These are phyloP conservation scores for Eutrema heterophyllum DNA, from an alignment of 345 rosid genomes.

Conservation along the genomic window DNA sequence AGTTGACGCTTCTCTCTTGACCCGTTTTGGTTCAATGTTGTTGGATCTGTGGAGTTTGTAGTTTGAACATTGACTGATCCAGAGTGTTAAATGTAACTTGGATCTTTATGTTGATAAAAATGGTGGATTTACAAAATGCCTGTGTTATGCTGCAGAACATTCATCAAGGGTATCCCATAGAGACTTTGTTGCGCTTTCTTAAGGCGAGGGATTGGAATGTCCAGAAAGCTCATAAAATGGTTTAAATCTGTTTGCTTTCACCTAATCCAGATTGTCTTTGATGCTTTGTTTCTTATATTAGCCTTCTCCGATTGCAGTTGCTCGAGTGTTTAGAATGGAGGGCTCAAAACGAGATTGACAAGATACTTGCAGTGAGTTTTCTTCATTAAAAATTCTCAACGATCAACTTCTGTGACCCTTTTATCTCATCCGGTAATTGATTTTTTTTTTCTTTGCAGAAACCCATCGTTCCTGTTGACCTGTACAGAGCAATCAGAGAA, in stretches of 20 bases:
- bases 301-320: slow-evolving; percentile 51
- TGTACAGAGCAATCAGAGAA: slow-evolving; percentile 81
- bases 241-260: slow-evolving; percentile 18
- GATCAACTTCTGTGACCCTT: background rate
- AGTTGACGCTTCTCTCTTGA: too few relatives aligned
- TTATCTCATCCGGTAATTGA: background rate
- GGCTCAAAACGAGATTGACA: slow-evolving; percentile 71
- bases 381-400: too few relatives aligned
- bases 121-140: background rate
- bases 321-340: slow-evolving; percentile 82
- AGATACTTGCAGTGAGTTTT: slow-evolving; percentile 53
- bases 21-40: background rate
- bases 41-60: slow-evolving; percentile 18
- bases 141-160: slow-evolving; percentile 52
- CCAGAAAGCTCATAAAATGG: slow-evolving; percentile 86
- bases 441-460: slow-evolving; percentile 43
- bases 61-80: background rate
- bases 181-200: slow-evolving; percentile 71
- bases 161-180: slow-evolving; percentile 79
- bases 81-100: background rate
- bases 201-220: slow-evolving; percentile 95
- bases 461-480: slow-evolving; percentile 77
- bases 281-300: slow-evolving; percentile 1
- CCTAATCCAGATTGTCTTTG: background rate
- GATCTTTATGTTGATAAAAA: background rate